phyloP scores from a whole-genome alignment of 176 grass and related monocot genomes.

The Aegilops longissima region DNA sequence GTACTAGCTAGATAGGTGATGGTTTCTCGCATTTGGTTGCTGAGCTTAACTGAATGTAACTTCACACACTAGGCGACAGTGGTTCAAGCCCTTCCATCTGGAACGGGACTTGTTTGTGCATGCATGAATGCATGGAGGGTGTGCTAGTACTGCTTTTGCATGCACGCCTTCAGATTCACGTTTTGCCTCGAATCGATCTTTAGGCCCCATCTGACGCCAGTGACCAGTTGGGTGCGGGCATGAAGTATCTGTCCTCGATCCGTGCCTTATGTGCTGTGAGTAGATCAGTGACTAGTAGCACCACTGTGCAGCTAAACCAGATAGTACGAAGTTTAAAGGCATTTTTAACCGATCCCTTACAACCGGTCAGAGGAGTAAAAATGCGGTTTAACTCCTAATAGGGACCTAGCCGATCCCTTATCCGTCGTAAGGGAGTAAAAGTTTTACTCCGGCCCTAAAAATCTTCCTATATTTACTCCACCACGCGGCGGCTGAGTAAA shows the following conservation, averaged over 20 bases:
- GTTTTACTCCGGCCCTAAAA: no score
- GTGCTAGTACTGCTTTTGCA: neutral
- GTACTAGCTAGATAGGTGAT: neutral
- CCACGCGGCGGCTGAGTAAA: no score
- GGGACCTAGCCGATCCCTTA: no score
- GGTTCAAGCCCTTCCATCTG: neutral
- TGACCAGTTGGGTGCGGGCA: neutral
- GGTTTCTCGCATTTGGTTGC: slow-evolving; percentile 3
- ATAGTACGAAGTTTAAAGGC: no score
- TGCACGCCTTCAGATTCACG: slow-evolving; percentile 25
- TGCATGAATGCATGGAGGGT: neutral
- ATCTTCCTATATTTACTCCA: no score
- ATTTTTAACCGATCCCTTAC: no score
- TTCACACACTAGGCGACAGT: neutral
- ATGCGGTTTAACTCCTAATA: no score
- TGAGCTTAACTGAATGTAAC: slow-evolving; percentile 16
- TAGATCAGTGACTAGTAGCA: neutral
- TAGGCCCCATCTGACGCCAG: neutral
- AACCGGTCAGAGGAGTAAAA: no score
- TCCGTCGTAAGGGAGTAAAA: no score
- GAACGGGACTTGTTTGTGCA: neutral
- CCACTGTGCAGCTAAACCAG: no score
- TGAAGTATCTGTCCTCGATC: slow-evolving; percentile 12
- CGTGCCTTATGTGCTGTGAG: neutral
- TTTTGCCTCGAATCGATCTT: neutral